Percentiles rank a stretch among this genome's conserved stretches.
Evolutionary conservation across 2,329 filamentous ascomycete species (phyloP).

Genomic region (Verticillium longisporum): DNA sequence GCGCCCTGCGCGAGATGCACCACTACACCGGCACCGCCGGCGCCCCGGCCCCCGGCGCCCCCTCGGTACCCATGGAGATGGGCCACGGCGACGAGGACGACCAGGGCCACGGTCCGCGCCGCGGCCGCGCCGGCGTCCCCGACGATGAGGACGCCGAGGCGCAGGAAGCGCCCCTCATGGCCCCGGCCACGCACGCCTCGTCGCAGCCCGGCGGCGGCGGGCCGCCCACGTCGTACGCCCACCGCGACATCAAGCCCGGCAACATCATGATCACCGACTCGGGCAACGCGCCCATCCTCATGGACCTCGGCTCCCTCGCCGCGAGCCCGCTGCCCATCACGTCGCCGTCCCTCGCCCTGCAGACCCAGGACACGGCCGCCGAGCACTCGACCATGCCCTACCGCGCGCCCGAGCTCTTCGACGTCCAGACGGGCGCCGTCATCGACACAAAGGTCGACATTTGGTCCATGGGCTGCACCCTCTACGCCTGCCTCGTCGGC

Average conservation of each 20-base stretch:
- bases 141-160: conserved; percentile 65
- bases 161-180: conserved; percentile 79
- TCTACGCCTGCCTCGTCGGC: conserved; percentile 92
- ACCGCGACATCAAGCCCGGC: conserved; percentile 93
- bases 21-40: conserved; percentile 47
- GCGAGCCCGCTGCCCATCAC: conserved; percentile 85
- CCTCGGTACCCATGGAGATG: conserved; percentile 47
- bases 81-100: conserved; percentile 32
- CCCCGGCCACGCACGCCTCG: conserved; percentile 47
- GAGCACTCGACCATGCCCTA: conserved; percentile 99
- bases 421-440: conserved; percentile 86
- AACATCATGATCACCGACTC: conserved; percentile 99
- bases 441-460: conserved; percentile 98
- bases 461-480: conserved; percentile 95
- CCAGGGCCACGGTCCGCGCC: conserved; percentile 29
- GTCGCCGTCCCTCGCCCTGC: conserved; percentile 80
- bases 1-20: conserved; percentile 85
- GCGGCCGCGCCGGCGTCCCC: conserved; percentile 30
- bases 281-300: conserved; percentile 82
- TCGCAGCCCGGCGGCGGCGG: conserved; percentile 27
- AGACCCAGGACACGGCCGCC: conserved; percentile 88
- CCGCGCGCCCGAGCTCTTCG: conserved; percentile 93
- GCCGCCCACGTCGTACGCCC: conserved; percentile 74
- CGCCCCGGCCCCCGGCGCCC: conserved; percentile 38
- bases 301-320: conserved; percentile 92